A percentile compares a stretch with the other conserved stretches of the same genome.
Evolutionary conservation across 768 basidiomycete genomes (phyloP).

Genomic region (Tylopilus rubrobrunneus): DNA sequence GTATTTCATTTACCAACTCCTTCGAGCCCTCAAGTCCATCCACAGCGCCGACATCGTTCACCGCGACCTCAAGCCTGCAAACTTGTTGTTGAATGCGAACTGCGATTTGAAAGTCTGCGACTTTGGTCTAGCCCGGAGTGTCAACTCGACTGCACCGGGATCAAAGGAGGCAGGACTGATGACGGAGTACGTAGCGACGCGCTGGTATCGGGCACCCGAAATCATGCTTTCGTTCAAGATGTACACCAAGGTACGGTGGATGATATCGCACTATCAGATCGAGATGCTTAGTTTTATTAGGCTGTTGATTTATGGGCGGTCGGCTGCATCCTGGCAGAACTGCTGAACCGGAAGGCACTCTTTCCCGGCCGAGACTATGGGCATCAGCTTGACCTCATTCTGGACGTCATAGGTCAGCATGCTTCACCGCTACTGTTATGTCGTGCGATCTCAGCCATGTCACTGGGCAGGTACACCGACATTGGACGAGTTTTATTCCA

Average conservation of each 20-base stretch:
- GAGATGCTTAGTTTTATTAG: constrained; percentile 23
- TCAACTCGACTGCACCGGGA: constrained; percentile 47
- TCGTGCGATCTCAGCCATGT: constrained; percentile 20
- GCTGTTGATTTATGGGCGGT: constrained; percentile 77
- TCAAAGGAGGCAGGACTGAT: constrained; percentile 65
- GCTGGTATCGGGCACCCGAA: constrained; percentile 93
- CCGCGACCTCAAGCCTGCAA: constrained; percentile 81
- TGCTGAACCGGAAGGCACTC: constrained; percentile 74
- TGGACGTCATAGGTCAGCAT: constrained; percentile 72
- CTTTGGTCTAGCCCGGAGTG: constrained; percentile 76
- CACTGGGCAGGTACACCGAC: constrained; percentile 63
- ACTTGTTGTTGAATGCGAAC: constrained; percentile 83
- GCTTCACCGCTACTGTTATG: not conserved
- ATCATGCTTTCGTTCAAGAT: constrained; percentile 95
- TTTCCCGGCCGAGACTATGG: constrained; percentile 88
- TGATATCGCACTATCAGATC: constrained; percentile 8
- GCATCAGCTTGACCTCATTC: constrained; percentile 83
- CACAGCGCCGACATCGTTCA: constrained; percentile 83
- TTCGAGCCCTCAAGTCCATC: constrained; percentile 84
- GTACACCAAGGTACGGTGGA: constrained; percentile 59
- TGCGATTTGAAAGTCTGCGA: constrained; percentile 89
- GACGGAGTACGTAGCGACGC: constrained; percentile 86
- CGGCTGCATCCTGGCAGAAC: constrained; percentile 76
- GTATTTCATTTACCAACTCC: constrained; percentile 82
- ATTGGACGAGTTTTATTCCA: constrained; percentile 87